Evolutionary conservation across 441 rosid species (phyloP).

Genomic region (Populus trichocarpa): DNA sequence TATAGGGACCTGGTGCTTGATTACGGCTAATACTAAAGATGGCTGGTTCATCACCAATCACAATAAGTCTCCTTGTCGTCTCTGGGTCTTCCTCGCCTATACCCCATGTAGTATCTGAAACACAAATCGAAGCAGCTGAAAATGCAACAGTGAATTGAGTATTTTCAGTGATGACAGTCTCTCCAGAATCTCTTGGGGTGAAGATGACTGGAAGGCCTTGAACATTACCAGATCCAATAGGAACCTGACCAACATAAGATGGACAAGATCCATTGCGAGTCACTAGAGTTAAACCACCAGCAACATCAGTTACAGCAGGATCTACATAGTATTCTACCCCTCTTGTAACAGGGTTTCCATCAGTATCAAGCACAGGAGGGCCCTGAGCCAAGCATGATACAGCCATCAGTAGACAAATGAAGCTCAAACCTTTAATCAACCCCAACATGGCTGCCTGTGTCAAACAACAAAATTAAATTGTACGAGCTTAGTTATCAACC

Average conservation of each 20-base stretch:
- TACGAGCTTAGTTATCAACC: too few species aligned
- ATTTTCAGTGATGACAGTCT: neutral
- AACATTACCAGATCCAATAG: neutral
- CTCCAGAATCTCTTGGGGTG: neutral
- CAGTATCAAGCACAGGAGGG: neutral
- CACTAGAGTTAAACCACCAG: neutral
- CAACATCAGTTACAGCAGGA: neutral
- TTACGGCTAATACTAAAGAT: neutral
- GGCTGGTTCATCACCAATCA: neutral
- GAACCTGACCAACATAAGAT: neutral
- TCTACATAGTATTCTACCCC: neutral
- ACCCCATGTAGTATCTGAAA: neutral
- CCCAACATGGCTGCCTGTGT: neutral
- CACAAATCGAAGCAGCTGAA: neutral
- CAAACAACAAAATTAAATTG: too few species aligned
- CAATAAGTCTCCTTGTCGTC: neutral
- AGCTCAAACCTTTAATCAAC: neutral
- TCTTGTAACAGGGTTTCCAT: neutral
- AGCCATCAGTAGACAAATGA: neutral
- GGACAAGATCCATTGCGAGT: neutral
- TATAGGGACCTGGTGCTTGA: neutral
- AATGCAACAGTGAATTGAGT: neutral
- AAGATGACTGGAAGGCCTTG: neutral
- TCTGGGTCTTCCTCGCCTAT: slow-evolving; percentile 1
- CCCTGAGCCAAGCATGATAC: neutral